Base-by-base conservation (phyloP, 768 basidiomycete species). In the Russula brevipes region DNA sequence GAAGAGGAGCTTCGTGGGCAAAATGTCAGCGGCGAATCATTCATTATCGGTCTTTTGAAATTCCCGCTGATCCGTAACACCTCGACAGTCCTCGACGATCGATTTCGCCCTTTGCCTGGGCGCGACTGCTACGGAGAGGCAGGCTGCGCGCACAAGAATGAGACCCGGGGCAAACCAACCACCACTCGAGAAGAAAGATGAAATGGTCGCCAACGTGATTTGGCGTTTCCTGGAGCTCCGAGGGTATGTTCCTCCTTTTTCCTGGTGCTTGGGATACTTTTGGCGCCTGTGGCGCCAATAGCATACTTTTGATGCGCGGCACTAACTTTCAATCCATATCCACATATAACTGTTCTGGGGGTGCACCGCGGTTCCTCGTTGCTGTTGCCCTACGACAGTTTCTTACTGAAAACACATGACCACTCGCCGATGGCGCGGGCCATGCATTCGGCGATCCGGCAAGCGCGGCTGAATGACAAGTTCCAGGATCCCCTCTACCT, bases 141-240 rank as follows among this genome's bases (percentile, higher is more conserved):
- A 89, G 24, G 94, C 97, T 0, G 73, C 76, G 45, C 86, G 93
- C 46, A 98, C 96, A 53, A 89, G 88, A 73, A 80, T 81, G 45
- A 89, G 86, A 77, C 70, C 73, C n/a, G 78, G 70, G 38, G 70
- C 77, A 33, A 70, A 69, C 42, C 70, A 69, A 6, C 31, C 24
- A 24, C 82, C 85, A 16, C 80, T 99, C 33, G 96, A 98, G 64
- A 98, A 97, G 78, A 98, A 98, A 77, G 97, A 99, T 70, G 97
- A 99, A 74, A 81, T 97, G 0, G 97, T 99, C 4, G 95, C 95
- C 8, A 99, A 99, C 72, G 94, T 96, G 33, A 91, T 99, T 59
- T 98, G 95, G 95, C 85, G 96, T 57, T 98, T 98, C 83, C 82
- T 99, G 60, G 96, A 98, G 74, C 78, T 98, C 61, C 80, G 97